Evolutionary conservation across 1,284 basidiomycete species (phyloP), one percentile per base, ranked within the genome.

Genomic region (Cryptococcus hybrid): DNA sequence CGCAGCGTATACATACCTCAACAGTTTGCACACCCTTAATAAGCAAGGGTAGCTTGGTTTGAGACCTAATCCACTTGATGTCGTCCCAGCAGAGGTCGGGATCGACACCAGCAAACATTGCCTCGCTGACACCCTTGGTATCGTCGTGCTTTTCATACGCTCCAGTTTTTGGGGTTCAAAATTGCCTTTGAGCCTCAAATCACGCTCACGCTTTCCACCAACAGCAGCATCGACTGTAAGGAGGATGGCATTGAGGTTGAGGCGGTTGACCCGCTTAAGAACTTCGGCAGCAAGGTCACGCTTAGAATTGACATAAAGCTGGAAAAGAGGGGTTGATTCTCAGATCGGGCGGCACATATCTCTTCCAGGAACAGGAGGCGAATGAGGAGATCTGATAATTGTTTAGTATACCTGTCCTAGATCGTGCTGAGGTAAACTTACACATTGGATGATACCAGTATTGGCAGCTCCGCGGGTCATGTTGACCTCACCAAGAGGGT

Each of bases 141-240:
- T 63, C 59, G 51, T 70, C 70, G 43, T 63, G 61, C 62, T 74
- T 74, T 40, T 70, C 69, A 37, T 61, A 67, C 5, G 72, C 72
- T 12, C 71, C 73, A 9, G 65, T 70, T 3, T 68, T 71, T 4
- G 76, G 71, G 67, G 68, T 54, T 75, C 71, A 52, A 75, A 74
- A 35, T 71, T 70, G 49, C 70, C 76, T 66, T 75, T 78, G 37
- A 71, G 60, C 24, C 82, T 69, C 68, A 81, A 74, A 67, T 96
- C 92, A 47, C 85, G 78, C 76, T 96, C 93, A 43, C 92, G 83
- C 70, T 93, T 92, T 11, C 92, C 89, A 6, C 89, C 84, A 7
- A 90, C 85, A 4, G 90, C 82, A 6, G 92, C 91, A 78, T 96
- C 93, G 3, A 94, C 92, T 0, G 93, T 96, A 47, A 96, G 79